Evolutionary conservation across 2,329 filamentous ascomycete genomes (phyloP), one percentile per base, ranked within the genome.

Genomic region (Neophaeococcomyces aloes): DNA sequence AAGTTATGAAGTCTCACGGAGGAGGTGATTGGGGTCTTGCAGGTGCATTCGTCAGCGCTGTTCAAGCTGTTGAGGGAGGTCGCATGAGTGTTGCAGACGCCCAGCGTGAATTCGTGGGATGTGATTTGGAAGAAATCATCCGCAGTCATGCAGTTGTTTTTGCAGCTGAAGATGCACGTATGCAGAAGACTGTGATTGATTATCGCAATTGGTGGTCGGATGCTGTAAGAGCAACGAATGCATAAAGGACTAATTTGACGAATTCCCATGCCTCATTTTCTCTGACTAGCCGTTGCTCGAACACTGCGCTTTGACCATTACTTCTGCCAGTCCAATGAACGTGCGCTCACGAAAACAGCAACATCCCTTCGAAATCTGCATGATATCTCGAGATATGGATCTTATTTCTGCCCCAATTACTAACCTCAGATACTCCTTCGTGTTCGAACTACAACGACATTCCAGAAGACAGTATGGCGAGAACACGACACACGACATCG

Each of bases 131-230:
- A 45, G 91, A 96, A 58, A 78, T 83, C 1, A 73, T 96, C n/a
- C 73, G 83, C 38, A 94, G 86, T 57, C 91, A 96, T 65, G 88
- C 84, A 2, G 76, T 91, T 64, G 89, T 95, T 0, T 98, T 95
- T 68, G 88, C 86, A 18, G 91, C 89, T 0, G 91, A 96, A 64
- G 83, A 94, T 56, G 86, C 89, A 4, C 75, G 89, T 56, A 70
- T 68, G 38, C 71, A 73, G 39, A 77, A 74, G 57, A 79, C 74
- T 58, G 79, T 91, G 6, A 65, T 96, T 3, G 72, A 82, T 53
- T 95, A 85, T 79, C 65, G 66, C 33, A 63, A 72, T 36, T 94
- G 86, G 85, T 94, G 86, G 38, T 4, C 38, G 30, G 15, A 41
- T 15, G 38, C 38, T 18, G 38, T 21, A 29, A 19, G 10, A 18